Evolutionary conservation across 768 basidiomycete genomes (phyloP).

Genomic region (Hericium alpestre): DNA sequence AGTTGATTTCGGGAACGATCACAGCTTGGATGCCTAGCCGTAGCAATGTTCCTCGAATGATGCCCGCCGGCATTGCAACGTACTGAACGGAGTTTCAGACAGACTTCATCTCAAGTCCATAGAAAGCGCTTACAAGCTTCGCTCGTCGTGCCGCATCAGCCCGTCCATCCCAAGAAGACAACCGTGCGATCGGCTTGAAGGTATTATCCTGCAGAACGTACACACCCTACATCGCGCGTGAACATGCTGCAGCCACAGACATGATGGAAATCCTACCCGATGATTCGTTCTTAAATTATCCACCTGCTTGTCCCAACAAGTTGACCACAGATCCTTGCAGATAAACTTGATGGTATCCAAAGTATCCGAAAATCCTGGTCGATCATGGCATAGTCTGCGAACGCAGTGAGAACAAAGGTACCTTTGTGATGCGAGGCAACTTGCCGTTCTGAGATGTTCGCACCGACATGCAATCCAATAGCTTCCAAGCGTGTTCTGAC

Average conservation of each 20-base stretch:
- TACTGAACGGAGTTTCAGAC: conserved; percentile 36
- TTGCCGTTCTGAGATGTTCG: conserved; percentile 78
- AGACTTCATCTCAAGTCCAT: neutral
- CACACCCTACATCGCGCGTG: conserved; percentile 48
- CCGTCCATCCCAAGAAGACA: conserved; percentile 75
- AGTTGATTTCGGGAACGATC: conserved; percentile 67
- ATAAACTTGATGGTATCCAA: conserved; percentile 90
- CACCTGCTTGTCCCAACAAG: conserved; percentile 90
- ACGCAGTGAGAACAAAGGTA: neutral
- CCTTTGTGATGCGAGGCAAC: conserved; percentile 13
- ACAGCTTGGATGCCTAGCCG: conserved; percentile 68
- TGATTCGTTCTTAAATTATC: conserved; percentile 95
- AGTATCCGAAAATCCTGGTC: conserved; percentile 67
- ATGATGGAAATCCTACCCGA: conserved; percentile 40
- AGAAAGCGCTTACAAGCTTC: conserved; percentile 42
- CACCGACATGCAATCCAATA: conserved; percentile 80
- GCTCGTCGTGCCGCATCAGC: conserved; percentile 63
- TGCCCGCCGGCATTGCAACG: conserved; percentile 69
- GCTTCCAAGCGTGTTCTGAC: conserved; percentile 61
- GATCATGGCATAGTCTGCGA: conserved; percentile 62
- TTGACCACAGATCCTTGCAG: conserved; percentile 92
- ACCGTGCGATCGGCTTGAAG: conserved; percentile 73
- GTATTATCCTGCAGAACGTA: conserved; percentile 89
- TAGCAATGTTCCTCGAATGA: conserved; percentile 73
- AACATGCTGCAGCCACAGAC: neutral